A percentile compares a stretch with the other conserved stretches of the same genome.
These are phyloP conservation scores for Geotrichum ghanense DNA, from an alignment of 805 yeast species.

Conservation along the genomic window DNA sequence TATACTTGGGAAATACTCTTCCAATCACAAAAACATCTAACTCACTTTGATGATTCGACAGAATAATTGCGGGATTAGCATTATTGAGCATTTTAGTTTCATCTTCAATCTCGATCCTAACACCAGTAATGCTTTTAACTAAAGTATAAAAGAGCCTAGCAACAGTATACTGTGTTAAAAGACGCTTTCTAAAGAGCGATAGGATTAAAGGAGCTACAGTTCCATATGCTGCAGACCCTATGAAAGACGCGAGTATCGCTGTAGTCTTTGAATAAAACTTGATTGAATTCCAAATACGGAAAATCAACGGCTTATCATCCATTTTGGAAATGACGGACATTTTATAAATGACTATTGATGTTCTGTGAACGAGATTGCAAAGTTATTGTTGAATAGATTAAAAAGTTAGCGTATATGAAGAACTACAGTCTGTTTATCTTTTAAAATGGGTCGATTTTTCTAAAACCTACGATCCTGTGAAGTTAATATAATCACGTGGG, in stretches of 20 bases:
- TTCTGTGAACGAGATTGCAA: too few relatives aligned
- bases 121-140: constrained; percentile 52
- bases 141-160: constrained; percentile 69
- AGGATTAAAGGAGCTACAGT: constrained; percentile 61
- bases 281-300: not conserved
- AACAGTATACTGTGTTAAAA: constrained; percentile 78
- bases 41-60: constrained; percentile 87
- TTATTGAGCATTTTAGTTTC: constrained; percentile 40
- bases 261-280: not conserved
- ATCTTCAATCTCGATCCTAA: constrained; percentile 57
- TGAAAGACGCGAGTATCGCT: constrained; percentile 5
- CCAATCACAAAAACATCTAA: constrained; percentile 79
- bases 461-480: too few relatives aligned
- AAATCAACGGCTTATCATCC: not conserved
- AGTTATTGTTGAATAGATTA: too few relatives aligned
- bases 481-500: too few relatives aligned
- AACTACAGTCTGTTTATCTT: too few relatives aligned
- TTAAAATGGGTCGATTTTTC: too few relatives aligned
- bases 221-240: constrained; percentile 33
- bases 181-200: constrained; percentile 58
- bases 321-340: not conserved
- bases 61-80: constrained; percentile 58
- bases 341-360: too few relatives aligned
- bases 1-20: constrained; percentile 72
- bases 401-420: too few relatives aligned